Evolutionary conservation across 768 basidiomycete species (phyloP), one percentile per base, ranked within the genome.

Genomic region (Dentipellis sp.): DNA sequence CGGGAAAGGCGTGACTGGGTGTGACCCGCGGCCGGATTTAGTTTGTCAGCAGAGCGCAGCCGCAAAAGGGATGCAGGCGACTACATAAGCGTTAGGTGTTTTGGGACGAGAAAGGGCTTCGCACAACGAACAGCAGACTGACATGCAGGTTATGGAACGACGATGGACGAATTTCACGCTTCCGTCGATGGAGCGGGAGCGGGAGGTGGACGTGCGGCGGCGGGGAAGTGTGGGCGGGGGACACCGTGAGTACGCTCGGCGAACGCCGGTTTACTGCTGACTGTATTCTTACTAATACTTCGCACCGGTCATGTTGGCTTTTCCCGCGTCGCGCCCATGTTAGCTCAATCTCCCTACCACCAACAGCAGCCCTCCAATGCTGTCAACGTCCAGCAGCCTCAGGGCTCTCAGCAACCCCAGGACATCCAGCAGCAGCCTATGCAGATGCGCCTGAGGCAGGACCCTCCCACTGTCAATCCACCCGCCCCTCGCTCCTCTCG

Each of bases 391-490:
- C 53, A 40, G 53, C 51, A 52, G 51, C 51, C 35, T 29, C 62
- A 60, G 21, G 62, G 63, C 17, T 59, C 55, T 22, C 60, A 58
- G 56, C 61, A 57, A 14, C 56, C 56, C 10, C 62, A 60, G 37
- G 46, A 48, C 21, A 36, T 23, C 14, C 62, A 55, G 47, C 60
- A 12, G 54, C 59, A 45, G 40, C 60, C 65, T 48, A 66, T 66
- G 53, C 66, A 67, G 53, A 80, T 83, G 79, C 80, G 84, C 63
- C 76, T 87, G 40, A 78, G 81, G 64, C 84, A 86, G 46, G 83
- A 85, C 52, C 77, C 69, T 12, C 65, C 69, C 50, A 51, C 66
- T 46, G 67, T 69, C 52, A 66, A 68, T 53, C 63, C 63, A 56
- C 74, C 76, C 40, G 68, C 77, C 12, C 57, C 74, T 50, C 76